Conservation (phyloP, 148 eudicot species). For the Nyssa sinensis region DNA sequence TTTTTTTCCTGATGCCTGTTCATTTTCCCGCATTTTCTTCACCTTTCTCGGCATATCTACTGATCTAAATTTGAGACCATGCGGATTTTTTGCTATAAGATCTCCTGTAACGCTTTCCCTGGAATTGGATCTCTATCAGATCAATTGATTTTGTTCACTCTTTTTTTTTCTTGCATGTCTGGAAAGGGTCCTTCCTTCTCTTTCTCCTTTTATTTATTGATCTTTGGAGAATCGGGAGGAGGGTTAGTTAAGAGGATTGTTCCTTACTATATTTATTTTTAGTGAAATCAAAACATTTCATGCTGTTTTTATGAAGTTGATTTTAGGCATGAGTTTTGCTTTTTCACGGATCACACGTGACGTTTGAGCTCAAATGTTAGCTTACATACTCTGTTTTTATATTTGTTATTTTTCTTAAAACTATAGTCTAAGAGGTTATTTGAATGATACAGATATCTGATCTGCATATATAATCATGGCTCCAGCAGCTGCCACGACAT, state of each 20-base stretch:
- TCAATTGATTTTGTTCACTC: no score
- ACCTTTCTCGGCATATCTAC: not conserved
- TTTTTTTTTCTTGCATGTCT: no score
- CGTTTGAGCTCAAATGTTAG: not conserved
- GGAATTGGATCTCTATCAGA: not conserved
- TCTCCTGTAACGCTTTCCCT: not conserved
- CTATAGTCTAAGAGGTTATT: not conserved
- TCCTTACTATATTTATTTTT: not conserved
- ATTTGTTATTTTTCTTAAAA: not conserved
- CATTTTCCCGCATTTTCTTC: not conserved
- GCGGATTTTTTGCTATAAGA: not conserved
- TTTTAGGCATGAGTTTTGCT: not conserved
- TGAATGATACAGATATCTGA: constrained; percentile 9
- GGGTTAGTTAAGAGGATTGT: not conserved
- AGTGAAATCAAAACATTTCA: not conserved
- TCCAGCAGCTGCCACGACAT: constrained; percentile 39
- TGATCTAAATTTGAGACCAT: not conserved
- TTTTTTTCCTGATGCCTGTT: not conserved
- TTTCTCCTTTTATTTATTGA: no score
- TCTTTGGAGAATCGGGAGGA: no score
- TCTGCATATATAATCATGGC: constrained; percentile 39
- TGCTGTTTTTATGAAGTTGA: not conserved
- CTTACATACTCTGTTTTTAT: not conserved
- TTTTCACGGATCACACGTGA: not conserved
- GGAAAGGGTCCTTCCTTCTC: no score